Conservation (phyloP, 768 basidiomycete species). For the Boletus rubropictus region DNA sequence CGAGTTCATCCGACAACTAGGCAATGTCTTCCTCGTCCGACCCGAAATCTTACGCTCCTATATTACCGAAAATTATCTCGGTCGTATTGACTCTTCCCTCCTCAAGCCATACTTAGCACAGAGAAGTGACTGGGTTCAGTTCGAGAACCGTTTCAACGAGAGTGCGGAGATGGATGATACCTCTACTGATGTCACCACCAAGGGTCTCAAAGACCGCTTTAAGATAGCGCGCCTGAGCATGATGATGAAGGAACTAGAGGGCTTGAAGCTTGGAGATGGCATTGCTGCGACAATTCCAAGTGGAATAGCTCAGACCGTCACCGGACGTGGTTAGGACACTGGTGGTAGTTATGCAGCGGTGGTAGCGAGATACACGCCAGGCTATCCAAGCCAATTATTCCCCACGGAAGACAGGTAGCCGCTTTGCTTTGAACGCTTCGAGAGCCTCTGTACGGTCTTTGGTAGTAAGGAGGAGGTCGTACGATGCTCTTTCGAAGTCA, state of each 20-base stretch:
- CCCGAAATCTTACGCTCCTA: constrained; percentile 94
- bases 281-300: constrained; percentile 54
- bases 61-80: constrained; percentile 90
- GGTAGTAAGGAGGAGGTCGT: constrained; percentile 69
- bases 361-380: constrained; percentile 2
- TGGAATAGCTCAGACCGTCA: constrained; percentile 47
- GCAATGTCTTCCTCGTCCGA: constrained; percentile 93
- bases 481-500: constrained; percentile 85
- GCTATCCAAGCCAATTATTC: constrained; percentile 43
- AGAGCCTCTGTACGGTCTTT: constrained; percentile 81
- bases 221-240: constrained; percentile 68
- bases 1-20: constrained; percentile 95
- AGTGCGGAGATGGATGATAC: constrained; percentile 40
- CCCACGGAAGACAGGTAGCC: constrained; percentile 73
- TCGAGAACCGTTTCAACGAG: constrained; percentile 76
- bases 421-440: constrained; percentile 80
- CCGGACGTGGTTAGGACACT: constrained; percentile 39
- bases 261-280: constrained; percentile 53
- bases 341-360: neutral
- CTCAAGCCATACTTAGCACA: constrained; percentile 88
- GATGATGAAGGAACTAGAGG: constrained; percentile 87
- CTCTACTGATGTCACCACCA: constrained; percentile 34
- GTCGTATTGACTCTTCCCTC: constrained; percentile 80
- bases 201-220: constrained; percentile 50
- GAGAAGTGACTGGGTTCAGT: constrained; percentile 86